Evolutionary conservation across 495 filamentous ascomycete species (phyloP).

Genomic region (Terfezia claveryi): DNA sequence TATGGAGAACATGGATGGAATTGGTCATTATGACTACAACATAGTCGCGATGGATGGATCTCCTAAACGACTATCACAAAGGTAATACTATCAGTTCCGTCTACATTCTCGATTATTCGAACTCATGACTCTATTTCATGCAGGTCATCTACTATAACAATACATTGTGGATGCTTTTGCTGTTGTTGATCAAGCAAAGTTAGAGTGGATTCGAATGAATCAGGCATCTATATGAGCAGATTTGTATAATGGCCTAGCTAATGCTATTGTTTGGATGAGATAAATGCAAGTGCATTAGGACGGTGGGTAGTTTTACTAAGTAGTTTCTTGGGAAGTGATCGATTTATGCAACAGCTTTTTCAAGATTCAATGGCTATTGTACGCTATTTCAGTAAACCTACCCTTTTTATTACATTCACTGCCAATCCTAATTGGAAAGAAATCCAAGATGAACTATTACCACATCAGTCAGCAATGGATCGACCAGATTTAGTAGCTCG

Average conservation of each 20-base stretch:
- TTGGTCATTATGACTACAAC: conserved; percentile 1
- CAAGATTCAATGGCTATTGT: conserved; percentile 10
- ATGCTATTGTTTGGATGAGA: conserved; percentile 3
- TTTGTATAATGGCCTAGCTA: conserved; percentile 4
- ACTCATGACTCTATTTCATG: conserved; percentile 1
- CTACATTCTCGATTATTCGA: conserved; percentile 1
- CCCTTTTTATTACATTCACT: conserved; percentile 10
- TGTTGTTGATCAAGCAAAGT: neutral
- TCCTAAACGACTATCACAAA: neutral
- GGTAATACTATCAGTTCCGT: conserved; percentile 4
- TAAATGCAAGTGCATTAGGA: neutral
- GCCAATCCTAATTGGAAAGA: conserved; percentile 8
- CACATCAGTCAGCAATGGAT: conserved; percentile 1
- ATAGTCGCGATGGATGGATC: neutral
- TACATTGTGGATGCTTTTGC: conserved; percentile 6
- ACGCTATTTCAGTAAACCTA: conserved; percentile 4
- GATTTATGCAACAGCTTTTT: neutral
- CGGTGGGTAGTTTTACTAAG: conserved; percentile 1
- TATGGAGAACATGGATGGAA: neutral
- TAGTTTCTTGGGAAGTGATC: neutral
- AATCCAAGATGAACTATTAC: conserved; percentile 1
- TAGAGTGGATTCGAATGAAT: conserved; percentile 1
- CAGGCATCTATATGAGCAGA: conserved; percentile 5
- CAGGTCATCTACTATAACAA: conserved; percentile 5
- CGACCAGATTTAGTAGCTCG: conserved; percentile 3